phyloP scores from a whole-genome alignment of 306 rosid genomes.

The Sphenostylis stenocarpa region DNA sequence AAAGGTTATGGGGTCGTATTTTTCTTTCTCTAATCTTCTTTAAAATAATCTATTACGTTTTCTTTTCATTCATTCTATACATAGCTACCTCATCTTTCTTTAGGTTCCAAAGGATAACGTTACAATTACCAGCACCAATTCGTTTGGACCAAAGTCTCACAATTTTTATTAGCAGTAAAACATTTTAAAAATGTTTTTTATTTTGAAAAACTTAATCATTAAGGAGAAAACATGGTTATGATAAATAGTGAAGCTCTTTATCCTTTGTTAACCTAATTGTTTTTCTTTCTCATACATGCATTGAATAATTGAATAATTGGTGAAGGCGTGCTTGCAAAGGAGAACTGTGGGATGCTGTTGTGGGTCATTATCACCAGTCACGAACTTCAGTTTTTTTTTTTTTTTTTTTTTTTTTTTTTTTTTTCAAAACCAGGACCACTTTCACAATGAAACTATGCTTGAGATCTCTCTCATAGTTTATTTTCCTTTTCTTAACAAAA shows the following conservation, averaged over 20 bases:
- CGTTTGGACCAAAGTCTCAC: too few relatives aligned
- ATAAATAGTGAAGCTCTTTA: too few relatives aligned
- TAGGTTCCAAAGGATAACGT: background rate
- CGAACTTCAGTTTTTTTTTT: background rate
- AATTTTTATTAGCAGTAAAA: too few relatives aligned
- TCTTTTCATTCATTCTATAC: background rate
- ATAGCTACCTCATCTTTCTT: background rate
- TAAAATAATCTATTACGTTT: background rate
- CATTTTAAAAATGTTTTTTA: too few relatives aligned
- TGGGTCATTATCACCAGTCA: constrained; percentile 16
- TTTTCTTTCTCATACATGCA: background rate
- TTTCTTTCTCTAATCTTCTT: background rate
- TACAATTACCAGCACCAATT: too few relatives aligned
- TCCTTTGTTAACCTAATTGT: too few relatives aligned
- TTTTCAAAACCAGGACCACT: background rate
- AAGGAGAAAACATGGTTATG: too few relatives aligned
- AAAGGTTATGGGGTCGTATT: background rate
- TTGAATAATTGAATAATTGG: background rate
- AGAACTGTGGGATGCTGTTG: background rate
- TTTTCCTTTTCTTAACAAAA: background rate
- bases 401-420: too few relatives aligned
- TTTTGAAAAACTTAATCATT: too few relatives aligned
- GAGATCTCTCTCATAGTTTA: too few relatives aligned
- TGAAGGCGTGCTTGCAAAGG: background rate
- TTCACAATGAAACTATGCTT: background rate